A percentile compares a stretch with the other conserved stretches of the same genome.
These are phyloP conservation scores for Colletotrichum sojae DNA, from an alignment of 2,329 filamentous ascomycete species.

Conservation along the genomic window DNA sequence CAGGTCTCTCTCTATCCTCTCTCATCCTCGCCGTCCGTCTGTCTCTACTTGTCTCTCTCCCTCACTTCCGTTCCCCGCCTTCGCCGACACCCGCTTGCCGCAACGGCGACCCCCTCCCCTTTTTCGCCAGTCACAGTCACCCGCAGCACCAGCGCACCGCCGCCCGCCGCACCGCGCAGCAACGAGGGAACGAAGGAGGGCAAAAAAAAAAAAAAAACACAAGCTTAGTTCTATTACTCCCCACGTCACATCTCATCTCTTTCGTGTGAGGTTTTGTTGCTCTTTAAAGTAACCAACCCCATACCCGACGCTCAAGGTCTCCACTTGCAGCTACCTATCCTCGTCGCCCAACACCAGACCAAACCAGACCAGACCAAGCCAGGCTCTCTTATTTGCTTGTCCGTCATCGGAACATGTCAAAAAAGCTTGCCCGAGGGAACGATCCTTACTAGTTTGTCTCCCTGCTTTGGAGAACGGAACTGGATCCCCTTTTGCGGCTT, in stretches of 20 bases:
- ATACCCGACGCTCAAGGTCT: conserved; percentile 35
- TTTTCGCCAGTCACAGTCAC: conserved; percentile 13
- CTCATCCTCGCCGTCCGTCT: conserved; percentile 17
- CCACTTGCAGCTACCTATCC: conserved; percentile 33
- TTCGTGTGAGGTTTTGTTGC: conserved; percentile 27
- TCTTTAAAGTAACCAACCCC: conserved; percentile 39
- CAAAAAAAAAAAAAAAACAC: not conserved
- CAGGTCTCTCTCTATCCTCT: conserved; percentile 33
- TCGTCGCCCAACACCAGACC: conserved; percentile 26
- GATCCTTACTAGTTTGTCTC: conserved; percentile 36
- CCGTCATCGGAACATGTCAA: conserved; percentile 34
- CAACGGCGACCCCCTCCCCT: conserved; percentile 25
- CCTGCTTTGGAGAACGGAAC: conserved; percentile 19
- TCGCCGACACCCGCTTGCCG: conserved; percentile 35
- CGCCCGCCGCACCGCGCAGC: not conserved
- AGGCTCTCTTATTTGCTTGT: conserved; percentile 20
- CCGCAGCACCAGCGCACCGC: conserved; percentile 16
- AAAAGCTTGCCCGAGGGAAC: conserved; percentile 32
- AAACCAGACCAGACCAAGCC: not conserved
- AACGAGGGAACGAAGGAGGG: too few relatives aligned
- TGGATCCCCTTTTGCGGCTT: conserved; percentile 20
- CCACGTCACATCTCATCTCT: conserved; percentile 38
- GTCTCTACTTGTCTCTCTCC: conserved; percentile 32
- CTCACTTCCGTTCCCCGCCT: conserved; percentile 24
- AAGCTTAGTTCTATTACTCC: conserved; percentile 26